A percentile compares a stretch with the other conserved stretches of the same genome.
Conservation (phyloP, 2,329 filamentous ascomycete genomes). For the Fusarium begoniae region DNA sequence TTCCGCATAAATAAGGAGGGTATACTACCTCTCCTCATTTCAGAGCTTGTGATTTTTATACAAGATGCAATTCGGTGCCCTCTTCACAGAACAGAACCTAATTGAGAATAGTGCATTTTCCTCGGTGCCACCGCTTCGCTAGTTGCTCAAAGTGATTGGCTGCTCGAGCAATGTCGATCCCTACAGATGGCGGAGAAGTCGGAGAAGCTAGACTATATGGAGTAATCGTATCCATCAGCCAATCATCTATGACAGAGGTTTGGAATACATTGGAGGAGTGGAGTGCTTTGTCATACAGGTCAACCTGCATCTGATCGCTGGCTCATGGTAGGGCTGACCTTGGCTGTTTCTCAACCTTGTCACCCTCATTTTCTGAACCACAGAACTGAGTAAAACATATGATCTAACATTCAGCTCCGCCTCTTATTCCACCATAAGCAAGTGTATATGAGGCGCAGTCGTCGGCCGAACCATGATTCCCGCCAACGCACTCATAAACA, state of each 20-base stretch:
- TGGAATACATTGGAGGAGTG: background rate
- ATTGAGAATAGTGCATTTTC: background rate
- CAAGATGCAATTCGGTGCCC: too few species aligned
- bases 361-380: background rate
- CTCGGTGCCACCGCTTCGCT: background rate
- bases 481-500: background rate
- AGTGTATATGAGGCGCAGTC: background rate
- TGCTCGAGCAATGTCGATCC: background rate
- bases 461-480: background rate
- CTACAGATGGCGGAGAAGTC: background rate
- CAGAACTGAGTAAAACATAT: background rate
- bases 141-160: background rate
- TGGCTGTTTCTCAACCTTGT: background rate
- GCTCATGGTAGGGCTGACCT: background rate
- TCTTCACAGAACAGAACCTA: background rate
- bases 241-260: background rate
- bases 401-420: background rate
- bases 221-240: background rate
- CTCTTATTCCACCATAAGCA: background rate
- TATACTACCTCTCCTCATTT: background rate
- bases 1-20: background rate
- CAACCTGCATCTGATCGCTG: background rate
- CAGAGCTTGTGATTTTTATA: background rate
- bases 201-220: background rate
- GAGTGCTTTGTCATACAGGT: background rate